These are phyloP conservation scores for Colletotrichum sp. DNA, from an alignment of 2,329 filamentous ascomycete genomes.

Conservation along the genomic window DNA sequence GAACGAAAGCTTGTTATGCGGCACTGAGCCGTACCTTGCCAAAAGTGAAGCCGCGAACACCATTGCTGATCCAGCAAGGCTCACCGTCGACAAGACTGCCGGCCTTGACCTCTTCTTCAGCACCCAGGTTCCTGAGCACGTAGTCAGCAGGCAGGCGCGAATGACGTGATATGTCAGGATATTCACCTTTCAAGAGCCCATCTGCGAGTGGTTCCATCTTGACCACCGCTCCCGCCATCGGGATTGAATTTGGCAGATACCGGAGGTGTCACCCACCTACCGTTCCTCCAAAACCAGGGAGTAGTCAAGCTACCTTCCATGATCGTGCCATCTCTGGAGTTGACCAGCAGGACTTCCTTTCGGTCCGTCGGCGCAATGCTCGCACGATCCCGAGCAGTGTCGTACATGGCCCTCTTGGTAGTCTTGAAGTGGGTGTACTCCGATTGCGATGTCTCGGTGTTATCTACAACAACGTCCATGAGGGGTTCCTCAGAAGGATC, in stretches of 20 bases:
- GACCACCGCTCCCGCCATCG: conserved; percentile 69
- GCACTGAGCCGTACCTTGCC: conserved; percentile 42
- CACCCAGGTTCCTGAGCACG: conserved; percentile 58
- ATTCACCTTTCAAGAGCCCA: conserved; percentile 77
- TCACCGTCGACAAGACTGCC: conserved; percentile 73
- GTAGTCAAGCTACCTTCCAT: conserved; percentile 90
- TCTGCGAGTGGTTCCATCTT: conserved; percentile 80
- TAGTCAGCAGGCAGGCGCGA: neutral
- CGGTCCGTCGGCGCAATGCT: conserved; percentile 55
- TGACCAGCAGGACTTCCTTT: conserved; percentile 80
- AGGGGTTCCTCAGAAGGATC: conserved; percentile 30
- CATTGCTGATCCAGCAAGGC: conserved; percentile 88
- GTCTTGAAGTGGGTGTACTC: conserved; percentile 90
- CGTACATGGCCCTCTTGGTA: conserved; percentile 74
- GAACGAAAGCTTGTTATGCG: neutral
- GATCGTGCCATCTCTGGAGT: conserved; percentile 62
- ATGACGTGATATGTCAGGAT: neutral
- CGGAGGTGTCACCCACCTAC: conserved; percentile 81
- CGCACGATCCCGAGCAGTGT: conserved; percentile 68
- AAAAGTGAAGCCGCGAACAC: conserved; percentile 77
- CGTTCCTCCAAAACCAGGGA: conserved; percentile 77
- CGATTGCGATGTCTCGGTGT: conserved; percentile 44
- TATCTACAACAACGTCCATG: conserved; percentile 53
- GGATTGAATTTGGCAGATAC: conserved; percentile 48
- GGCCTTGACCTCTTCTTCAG: conserved; percentile 66